Conservation (phyloP, 805 yeast genomes). For the Clavispora phyllophila region DNA sequence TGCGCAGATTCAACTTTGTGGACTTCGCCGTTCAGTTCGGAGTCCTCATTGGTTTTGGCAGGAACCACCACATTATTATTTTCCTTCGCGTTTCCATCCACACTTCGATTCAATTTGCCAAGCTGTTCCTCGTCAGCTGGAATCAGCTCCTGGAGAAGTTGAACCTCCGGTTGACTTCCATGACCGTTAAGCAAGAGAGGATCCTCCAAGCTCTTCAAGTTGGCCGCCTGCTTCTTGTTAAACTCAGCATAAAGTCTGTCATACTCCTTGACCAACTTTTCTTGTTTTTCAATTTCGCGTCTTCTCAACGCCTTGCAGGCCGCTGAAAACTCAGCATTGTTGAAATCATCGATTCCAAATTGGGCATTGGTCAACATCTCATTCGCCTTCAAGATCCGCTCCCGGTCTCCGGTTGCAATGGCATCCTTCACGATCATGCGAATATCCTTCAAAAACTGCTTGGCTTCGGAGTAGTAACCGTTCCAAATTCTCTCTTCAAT, state of each 20-base stretch:
- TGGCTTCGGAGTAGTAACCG: conserved; percentile 90
- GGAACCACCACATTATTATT: no score
- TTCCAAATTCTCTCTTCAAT: conserved; percentile 96
- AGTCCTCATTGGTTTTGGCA: no score
- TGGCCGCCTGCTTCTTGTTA: conserved; percentile 11
- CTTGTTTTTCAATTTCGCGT: conserved; percentile 57
- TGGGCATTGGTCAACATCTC: conserved; percentile 97
- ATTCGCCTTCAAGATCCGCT: conserved; percentile 72
- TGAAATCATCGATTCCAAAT: conserved; percentile 89
- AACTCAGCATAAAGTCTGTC: conserved; percentile 23
- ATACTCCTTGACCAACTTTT: conserved; percentile 36
- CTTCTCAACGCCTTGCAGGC: conserved; percentile 71
- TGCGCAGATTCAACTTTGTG: not conserved
- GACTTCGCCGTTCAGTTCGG: not conserved
- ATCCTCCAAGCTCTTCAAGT: conserved; percentile 2
- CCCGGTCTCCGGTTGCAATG: conserved; percentile 71
- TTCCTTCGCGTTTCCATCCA: no score
- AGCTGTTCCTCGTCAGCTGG: no score
- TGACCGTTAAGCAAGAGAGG: conserved; percentile 1
- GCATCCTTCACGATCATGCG: conserved; percentile 82
- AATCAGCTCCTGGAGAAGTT: not conserved
- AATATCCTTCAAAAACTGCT: conserved; percentile 80
- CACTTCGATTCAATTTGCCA: no score
- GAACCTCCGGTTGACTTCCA: not conserved
- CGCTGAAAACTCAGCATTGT: conserved; percentile 60